Evolutionary conservation across 2,329 filamentous ascomycete species (phyloP), one percentile per base, ranked within the genome.

Genomic region (Alternaria solani): DNA sequence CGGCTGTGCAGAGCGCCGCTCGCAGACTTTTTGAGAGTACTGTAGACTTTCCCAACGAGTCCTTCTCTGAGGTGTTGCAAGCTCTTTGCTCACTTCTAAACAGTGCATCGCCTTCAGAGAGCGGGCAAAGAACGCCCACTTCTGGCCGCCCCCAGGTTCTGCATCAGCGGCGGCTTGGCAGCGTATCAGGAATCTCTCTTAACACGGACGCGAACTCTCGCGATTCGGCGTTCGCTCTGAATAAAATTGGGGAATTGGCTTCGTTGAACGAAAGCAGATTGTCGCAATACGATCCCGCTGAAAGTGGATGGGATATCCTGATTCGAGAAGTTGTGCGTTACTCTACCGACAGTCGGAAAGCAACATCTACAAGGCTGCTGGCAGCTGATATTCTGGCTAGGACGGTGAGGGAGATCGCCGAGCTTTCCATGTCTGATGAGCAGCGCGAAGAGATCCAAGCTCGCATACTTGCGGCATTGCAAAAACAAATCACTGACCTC

Each of bases 11-110:
- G 76, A 90, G 91, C 7, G 95, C 95, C 3, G 93, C 93, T 1
- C 88, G 89, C 1, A 88, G 95, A 63, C 83, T 99, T 18, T 89
- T 98, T 59, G 95, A 98, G 75, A 97, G 93, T 78, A 98, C 94
- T 0, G 85, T 91, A 16, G 94, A 97, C 68, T 98, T 96, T 70
- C 92, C 93, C 0, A 93, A 94, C 65, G 85, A 88, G 16, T 84
- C 93, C 0, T 98, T 98, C 69, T 81, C 90, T 5, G 87, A 92
- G 64, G 88, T 98, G 9, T 83, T 98, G 2, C 82, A 84, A 55
- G 90, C 93, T 0, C 84, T 97, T 4, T 93, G 93, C 71, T 84
- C 86, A 46, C 82, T 97, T 7, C 83, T 96, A 6, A 84, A 78
- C 48, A 67, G 67, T 6, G 71, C 65, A 25, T 63, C 60, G 20